Evolutionary conservation across 208 protist species (phyloP).

Genomic region (Trypanosoma brucei): DNA sequence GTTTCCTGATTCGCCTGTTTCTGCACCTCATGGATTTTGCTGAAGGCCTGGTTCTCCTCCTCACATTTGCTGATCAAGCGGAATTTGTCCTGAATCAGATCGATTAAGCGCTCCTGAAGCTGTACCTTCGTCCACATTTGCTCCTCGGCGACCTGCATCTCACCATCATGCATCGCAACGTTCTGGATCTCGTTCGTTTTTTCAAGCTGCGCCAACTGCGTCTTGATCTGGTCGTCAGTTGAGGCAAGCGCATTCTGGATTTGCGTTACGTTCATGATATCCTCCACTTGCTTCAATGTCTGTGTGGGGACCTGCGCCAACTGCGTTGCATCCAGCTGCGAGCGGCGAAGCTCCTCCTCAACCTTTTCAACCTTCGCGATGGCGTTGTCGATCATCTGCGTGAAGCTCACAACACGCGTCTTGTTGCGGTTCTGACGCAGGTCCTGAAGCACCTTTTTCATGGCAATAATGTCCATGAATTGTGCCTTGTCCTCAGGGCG

Average conservation of each 20-base stretch:
- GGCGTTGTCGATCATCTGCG: slow-evolving; percentile 72
- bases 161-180: slow-evolving; percentile 72
- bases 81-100: slow-evolving; percentile 79
- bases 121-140: slow-evolving; percentile 83
- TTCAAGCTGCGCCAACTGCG: slow-evolving; percentile 76
- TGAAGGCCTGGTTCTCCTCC: slow-evolving; percentile 74
- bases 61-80: slow-evolving; percentile 63
- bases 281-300: slow-evolving; percentile 71
- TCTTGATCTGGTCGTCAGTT: slow-evolving; percentile 74
- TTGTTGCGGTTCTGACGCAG: slow-evolving; percentile 80
- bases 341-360: slow-evolving; percentile 61
- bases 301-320: slow-evolving; percentile 56
- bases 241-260: slow-evolving; percentile 70
- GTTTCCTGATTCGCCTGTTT: slow-evolving; percentile 59
- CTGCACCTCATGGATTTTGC: slow-evolving; percentile 72
- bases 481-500: slow-evolving; percentile 74
- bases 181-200: slow-evolving; percentile 80
- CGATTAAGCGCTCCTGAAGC: slow-evolving; percentile 75
- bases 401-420: slow-evolving; percentile 75
- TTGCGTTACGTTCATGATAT: slow-evolving; percentile 78
- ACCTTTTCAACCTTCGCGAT: slow-evolving; percentile 80
- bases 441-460: slow-evolving; percentile 79
- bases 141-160: slow-evolving; percentile 83
- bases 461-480: slow-evolving; percentile 67
- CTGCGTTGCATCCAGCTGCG: slow-evolving; percentile 67